phyloP scores from a whole-genome alignment of 192 early-diverging fungal species.

The Gonapodya sp. region DNA sequence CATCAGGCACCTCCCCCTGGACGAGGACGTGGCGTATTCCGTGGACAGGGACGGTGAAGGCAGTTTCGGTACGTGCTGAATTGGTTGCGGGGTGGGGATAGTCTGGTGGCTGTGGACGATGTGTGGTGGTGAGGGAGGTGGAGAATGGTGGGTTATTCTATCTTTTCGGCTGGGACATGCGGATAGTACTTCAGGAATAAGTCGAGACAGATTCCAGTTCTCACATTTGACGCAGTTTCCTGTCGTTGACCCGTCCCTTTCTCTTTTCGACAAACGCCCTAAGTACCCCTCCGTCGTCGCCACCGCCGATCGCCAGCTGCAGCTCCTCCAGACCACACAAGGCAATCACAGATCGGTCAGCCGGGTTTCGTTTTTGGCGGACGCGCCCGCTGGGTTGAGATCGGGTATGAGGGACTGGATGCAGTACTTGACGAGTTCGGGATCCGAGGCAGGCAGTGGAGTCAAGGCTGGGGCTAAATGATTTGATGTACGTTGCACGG shows the following conservation, averaged over 20 bases:
- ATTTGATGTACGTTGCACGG: no score
- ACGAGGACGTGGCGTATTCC: not conserved
- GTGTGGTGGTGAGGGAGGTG: not conserved
- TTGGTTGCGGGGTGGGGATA: not conserved
- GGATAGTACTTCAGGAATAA: no score
- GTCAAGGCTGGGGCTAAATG: no score
- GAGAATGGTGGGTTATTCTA: not conserved
- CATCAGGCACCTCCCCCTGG: not conserved
- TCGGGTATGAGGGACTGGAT: not conserved
- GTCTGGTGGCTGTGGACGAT: not conserved
- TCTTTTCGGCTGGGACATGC: not conserved
- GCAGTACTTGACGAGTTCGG: not conserved
- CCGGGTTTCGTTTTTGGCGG: no score
- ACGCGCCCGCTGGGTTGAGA: not conserved
- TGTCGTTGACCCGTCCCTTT: no score
- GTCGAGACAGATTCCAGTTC: no score
- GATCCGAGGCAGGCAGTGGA: not conserved
- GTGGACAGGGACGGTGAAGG: not conserved
- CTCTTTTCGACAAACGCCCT: no score
- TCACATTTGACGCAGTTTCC: no score
- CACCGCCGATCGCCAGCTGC: no score
- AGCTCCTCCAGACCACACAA: not conserved
- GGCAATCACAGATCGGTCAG: not conserved
- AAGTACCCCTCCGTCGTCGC: no score
- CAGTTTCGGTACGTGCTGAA: not conserved